phyloP scores from a whole-genome alignment of 176 grass and related monocot species.

The Triticum timopheevii region DNA sequence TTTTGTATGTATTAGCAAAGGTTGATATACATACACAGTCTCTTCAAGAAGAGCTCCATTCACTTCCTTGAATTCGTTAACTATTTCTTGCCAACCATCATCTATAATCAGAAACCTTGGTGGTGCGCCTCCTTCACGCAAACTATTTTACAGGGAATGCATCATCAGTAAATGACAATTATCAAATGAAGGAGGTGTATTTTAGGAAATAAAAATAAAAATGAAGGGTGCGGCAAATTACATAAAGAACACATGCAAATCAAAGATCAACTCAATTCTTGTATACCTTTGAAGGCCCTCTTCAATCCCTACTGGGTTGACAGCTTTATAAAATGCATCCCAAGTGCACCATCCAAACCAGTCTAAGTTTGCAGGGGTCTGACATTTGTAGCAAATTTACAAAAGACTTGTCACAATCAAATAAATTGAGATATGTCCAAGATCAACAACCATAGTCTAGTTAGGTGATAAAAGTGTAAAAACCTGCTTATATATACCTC shows the following conservation, averaged over 20 bases:
- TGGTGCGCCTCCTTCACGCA: constrained; percentile 37
- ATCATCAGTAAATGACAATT: neutral
- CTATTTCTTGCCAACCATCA: constrained; percentile 62
- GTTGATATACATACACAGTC: constrained; percentile 30
- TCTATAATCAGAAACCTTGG: constrained; percentile 63
- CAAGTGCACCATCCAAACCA: constrained; percentile 76
- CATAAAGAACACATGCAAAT: neutral
- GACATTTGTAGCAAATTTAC: neutral
- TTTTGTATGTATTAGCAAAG: constrained; percentile 4
- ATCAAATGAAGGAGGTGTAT: neutral
- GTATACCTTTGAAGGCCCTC: constrained; percentile 50
- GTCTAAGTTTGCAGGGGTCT: constrained; percentile 47
- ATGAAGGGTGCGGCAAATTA: neutral
- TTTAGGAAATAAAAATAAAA: neutral
- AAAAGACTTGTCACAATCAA: neutral
- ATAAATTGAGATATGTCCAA: neutral
- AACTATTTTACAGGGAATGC: constrained; percentile 13
- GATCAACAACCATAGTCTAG: neutral
- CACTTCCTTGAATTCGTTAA: constrained; percentile 32
- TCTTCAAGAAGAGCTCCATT: constrained; percentile 25
- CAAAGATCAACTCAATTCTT: neutral
- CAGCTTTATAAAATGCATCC: constrained; percentile 77
- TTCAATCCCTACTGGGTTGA: constrained; percentile 38
- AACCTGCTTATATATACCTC: constrained; percentile 38
- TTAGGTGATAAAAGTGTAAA: neutral